phyloP scores from a whole-genome alignment of 306 rosid genomes.

The Luffa acutangula region DNA sequence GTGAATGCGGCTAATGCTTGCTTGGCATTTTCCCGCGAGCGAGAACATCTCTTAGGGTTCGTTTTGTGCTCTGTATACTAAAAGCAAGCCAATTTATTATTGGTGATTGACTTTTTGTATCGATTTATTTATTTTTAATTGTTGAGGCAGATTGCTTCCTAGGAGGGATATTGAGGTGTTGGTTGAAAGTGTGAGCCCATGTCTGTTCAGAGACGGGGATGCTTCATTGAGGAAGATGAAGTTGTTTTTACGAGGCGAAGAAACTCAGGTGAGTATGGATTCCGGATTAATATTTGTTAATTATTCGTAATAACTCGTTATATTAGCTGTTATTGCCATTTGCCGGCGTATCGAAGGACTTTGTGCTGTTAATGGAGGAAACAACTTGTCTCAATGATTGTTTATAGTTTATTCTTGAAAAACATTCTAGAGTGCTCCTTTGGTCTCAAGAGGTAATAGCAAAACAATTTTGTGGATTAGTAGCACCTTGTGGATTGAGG shows the following conservation, averaged over 20 bases:
- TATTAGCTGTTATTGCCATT: not conserved
- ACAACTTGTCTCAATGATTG: not conserved
- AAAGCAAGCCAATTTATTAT: not conserved
- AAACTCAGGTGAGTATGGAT: constrained; percentile 36
- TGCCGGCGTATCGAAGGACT: not conserved
- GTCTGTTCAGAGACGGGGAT: constrained; percentile 43
- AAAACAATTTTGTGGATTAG: not conserved
- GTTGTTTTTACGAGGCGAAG: constrained; percentile 29
- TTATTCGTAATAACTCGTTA: not conserved
- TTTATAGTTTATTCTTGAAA: not conserved
- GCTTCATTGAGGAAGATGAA: constrained; percentile 37
- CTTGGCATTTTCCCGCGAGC: constrained; percentile 49
- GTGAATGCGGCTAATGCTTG: constrained; percentile 39
- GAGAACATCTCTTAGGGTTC: constrained; percentile 54
- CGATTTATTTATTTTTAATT: not conserved
- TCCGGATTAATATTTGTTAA: not conserved
- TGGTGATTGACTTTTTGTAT: not conserved
- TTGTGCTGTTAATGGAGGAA: not conserved
- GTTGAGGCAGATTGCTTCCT: constrained; percentile 50
- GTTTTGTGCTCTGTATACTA: not conserved
- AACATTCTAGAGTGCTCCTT: not conserved
- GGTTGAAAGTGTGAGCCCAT: constrained; percentile 46
- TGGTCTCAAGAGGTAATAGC: not conserved
- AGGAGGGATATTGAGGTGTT: constrained; percentile 50
- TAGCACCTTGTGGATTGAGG: not conserved